These are phyloP conservation scores for Chimonanthus praecox DNA, from an alignment of 164 flowering plant genomes.

Conservation along the genomic window DNA sequence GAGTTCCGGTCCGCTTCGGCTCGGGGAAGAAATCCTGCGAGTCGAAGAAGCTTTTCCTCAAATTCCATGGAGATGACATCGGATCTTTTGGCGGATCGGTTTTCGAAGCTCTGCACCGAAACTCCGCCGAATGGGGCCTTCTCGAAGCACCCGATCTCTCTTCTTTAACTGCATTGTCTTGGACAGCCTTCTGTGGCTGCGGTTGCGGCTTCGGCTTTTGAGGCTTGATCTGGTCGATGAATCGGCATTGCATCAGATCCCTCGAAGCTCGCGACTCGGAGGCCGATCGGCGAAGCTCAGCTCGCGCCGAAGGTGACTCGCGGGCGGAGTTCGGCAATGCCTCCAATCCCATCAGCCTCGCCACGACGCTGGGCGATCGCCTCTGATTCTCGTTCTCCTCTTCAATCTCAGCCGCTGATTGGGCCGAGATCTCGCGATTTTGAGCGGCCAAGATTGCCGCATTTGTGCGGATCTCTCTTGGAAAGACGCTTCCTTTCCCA, in stretches of 20 bases:
- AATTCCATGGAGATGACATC: slow-evolving; percentile 15
- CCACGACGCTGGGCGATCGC: slow-evolving; percentile 76
- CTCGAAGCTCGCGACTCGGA: slow-evolving; percentile 78
- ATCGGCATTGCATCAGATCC: slow-evolving; percentile 40
- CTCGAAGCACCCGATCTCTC: slow-evolving; percentile 13
- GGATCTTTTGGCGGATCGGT: slow-evolving; percentile 19
- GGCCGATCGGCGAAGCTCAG: slow-evolving; percentile 81
- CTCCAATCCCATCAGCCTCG: slow-evolving; percentile 79
- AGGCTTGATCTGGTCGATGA: slow-evolving; percentile 29
- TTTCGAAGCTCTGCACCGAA: slow-evolving; percentile 11
- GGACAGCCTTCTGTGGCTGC: not conserved
- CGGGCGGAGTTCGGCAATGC: slow-evolving; percentile 34
- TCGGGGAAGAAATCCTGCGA: slow-evolving; percentile 82
- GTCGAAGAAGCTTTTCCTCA: slow-evolving; percentile 59
- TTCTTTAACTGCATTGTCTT: slow-evolving; percentile 14
- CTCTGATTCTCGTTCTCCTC: slow-evolving; percentile 38
- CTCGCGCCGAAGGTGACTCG: slow-evolving; percentile 32
- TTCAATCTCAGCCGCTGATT: slow-evolving; percentile 9
- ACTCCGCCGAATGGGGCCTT: slow-evolving; percentile 12
- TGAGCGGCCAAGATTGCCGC: slow-evolving; percentile 21
- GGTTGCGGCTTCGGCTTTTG: slow-evolving; percentile 2
- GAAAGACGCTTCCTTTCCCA: slow-evolving; percentile 62
- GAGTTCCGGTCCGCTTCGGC: slow-evolving; percentile 43
- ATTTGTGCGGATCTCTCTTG: slow-evolving; percentile 54
- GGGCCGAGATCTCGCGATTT: slow-evolving; percentile 9